These are phyloP conservation scores for Tolypocladium ophioglossoides DNA, from an alignment of 2,329 filamentous ascomycete genomes.

Conservation along the genomic window DNA sequence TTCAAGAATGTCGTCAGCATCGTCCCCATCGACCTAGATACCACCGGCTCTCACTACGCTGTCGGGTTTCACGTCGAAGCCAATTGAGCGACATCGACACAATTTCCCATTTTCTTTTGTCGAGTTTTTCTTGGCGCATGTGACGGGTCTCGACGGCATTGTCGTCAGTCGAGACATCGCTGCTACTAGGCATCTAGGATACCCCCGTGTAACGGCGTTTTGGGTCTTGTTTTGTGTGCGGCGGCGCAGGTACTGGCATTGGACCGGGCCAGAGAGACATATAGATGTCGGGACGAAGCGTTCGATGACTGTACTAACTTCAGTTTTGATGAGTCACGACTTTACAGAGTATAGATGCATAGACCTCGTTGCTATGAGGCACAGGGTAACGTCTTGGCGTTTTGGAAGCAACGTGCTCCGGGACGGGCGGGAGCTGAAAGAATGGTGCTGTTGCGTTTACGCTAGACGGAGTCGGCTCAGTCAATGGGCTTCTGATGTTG, in stretches of 20 bases:
- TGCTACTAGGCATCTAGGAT: constrained; percentile 1
- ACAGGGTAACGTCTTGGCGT: not conserved
- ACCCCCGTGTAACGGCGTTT: constrained; percentile 1
- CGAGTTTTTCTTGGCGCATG: not conserved
- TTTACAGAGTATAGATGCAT: not conserved
- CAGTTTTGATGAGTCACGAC: not conserved
- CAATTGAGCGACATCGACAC: constrained; percentile 15
- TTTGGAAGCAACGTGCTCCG: not conserved
- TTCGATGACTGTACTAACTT: not conserved
- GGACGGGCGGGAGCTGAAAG: not conserved
- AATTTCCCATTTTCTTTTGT: not conserved
- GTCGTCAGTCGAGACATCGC: not conserved
- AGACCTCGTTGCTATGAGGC: not conserved
- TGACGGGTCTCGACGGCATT: not conserved
- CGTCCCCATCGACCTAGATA: constrained; percentile 65
- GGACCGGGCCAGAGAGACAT: not conserved
- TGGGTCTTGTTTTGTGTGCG: not conserved
- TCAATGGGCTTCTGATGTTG: not conserved
- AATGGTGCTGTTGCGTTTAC: not conserved
- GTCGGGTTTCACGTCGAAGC: constrained; percentile 74
- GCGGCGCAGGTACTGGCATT: not conserved
- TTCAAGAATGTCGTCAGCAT: constrained; percentile 83
- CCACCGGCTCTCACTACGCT: constrained; percentile 56
- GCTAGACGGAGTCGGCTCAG: not conserved
- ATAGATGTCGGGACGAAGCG: not conserved